Conservation (phyloP, 345 rosid genomes). For the Sisymbrium altissimum region DNA sequence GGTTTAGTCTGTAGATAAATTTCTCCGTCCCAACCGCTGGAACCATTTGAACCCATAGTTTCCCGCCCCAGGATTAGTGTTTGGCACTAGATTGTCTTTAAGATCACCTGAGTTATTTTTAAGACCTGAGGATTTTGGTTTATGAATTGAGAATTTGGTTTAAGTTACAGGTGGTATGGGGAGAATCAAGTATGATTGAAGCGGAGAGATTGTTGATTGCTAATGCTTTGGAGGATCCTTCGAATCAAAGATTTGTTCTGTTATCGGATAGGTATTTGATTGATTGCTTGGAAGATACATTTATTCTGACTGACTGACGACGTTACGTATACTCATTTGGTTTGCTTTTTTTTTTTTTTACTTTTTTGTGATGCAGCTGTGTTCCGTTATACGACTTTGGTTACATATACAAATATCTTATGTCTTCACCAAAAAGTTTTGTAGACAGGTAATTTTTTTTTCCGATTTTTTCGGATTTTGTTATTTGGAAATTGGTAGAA, state of each 20-base stretch:
- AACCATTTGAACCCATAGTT: too few species aligned
- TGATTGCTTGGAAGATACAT: too few species aligned
- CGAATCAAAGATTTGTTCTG: constrained; percentile 85
- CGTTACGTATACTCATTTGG: too few species aligned
- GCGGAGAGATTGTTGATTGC: constrained; percentile 84
- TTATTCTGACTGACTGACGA: too few species aligned
- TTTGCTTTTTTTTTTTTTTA: too few species aligned
- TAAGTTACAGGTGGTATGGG: constrained; percentile 73
- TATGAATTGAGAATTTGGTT: not conserved
- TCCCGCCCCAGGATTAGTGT: too few species aligned
- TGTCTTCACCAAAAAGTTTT: constrained; percentile 81
- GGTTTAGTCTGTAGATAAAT: too few species aligned
- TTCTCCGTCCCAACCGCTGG: too few species aligned
- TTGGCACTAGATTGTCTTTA: too few species aligned
- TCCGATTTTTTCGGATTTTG: constrained; percentile 38
- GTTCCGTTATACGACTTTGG: constrained; percentile 83
- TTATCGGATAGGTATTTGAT: constrained; percentile 98
- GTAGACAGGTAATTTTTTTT: constrained; percentile 76
- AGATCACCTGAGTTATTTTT: too few species aligned
- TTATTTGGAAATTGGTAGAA: not conserved
- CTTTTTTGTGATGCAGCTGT: constrained; percentile 71
- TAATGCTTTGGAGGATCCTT: constrained; percentile 68
- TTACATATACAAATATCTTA: constrained; percentile 69
- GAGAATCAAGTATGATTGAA: constrained; percentile 81
- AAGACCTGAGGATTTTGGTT: too few species aligned